A percentile compares a stretch with the other conserved stretches of the same genome.
Evolutionary conservation across 2,329 filamentous ascomycete species (phyloP).

Genomic region (Colletotrichum spaethianum): DNA sequence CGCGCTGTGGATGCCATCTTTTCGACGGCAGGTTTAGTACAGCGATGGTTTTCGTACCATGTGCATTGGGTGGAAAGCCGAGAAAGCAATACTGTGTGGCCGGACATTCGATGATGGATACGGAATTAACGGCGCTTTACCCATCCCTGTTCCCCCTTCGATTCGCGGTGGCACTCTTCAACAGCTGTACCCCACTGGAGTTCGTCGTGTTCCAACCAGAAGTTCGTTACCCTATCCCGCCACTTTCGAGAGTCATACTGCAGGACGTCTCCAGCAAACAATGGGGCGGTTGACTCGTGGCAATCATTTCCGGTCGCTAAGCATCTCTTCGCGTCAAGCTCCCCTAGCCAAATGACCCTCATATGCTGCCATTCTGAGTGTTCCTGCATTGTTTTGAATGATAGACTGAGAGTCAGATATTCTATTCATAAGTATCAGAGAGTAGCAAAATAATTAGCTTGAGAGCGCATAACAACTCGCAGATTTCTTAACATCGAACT

Average conservation of each 20-base stretch:
- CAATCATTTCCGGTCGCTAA: slow-evolving; percentile 1
- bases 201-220: not conserved
- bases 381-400: not conserved
- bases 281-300: slow-evolving; percentile 14
- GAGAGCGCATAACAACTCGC: not conserved
- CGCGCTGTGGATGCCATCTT: not conserved
- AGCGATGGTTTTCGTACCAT: not conserved
- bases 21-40: not conserved
- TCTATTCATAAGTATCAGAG: not conserved
- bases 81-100: slow-evolving; percentile 26
- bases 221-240: slow-evolving; percentile 12
- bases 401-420: not conserved
- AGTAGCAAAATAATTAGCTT: not conserved
- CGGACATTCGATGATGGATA: slow-evolving; percentile 13
- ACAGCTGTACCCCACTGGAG: slow-evolving; percentile 7
- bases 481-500: not conserved
- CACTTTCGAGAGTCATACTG: slow-evolving; percentile 9
- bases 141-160: slow-evolving; percentile 7
- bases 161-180: not conserved
- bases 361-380: not conserved
- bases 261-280: slow-evolving; percentile 11
- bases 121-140: slow-evolving; percentile 23
- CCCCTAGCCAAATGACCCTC: not conserved
- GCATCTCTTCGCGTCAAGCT: not conserved
- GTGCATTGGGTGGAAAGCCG: slow-evolving; percentile 25